Base-by-base conservation (phyloP, 164 flowering plant genomes). In the Hamamelis virginiana region DNA sequence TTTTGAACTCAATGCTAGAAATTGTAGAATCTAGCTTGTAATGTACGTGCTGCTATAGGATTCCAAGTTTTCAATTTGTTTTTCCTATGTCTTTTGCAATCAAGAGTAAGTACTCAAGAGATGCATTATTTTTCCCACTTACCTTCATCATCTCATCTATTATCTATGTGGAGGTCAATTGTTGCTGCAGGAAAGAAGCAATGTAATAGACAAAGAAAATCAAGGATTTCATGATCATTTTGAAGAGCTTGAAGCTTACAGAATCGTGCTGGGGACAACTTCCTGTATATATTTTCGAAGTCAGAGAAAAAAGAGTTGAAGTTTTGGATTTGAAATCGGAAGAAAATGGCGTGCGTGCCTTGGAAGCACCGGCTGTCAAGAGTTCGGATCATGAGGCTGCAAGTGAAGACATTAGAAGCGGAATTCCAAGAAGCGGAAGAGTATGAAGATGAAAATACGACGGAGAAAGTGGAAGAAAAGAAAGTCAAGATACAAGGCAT, bases 211-310 rank as follows among this genome's bases (percentile, higher is more conserved):
- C 16, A 74, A 58, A 19, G 72, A 64, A 8, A 46, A 41, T 9
- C 69, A 69, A 27, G 75, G 62, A 8, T 50, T 72, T 18, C 47
- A 33, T 33, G 41, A 1, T 3, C 15, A 1, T 5, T 68, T 68
- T 8, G 81, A 77, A 50, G 88, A 80, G 71, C 74, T 77, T 14
- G 87, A 82, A 55, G 79, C 72, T 14, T 86, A 77, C 59, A 82
- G 72, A 62, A 69, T 83, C 23, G 76, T 86, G 72, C 83, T 88
- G n/a, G n/a, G 50, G 85, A 80, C 8, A n/a, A 23, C 59, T 0
- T 65, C 75, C 0, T 47, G 1, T 5, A 25, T 68, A 6, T 76
- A n/a, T n/a, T n/a, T n/a, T n/a, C n/a, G n/a, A n/a, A n/a, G n/a
- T n/a, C n/a, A n/a, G n/a, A 62, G 16, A 60, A 65, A n/a, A n/a